Percentiles rank a stretch among this genome's conserved stretches.
phyloP scores from a whole-genome alignment of 202 grass and related monocot genomes.

The Schoenoplectus tabernaemontani region DNA sequence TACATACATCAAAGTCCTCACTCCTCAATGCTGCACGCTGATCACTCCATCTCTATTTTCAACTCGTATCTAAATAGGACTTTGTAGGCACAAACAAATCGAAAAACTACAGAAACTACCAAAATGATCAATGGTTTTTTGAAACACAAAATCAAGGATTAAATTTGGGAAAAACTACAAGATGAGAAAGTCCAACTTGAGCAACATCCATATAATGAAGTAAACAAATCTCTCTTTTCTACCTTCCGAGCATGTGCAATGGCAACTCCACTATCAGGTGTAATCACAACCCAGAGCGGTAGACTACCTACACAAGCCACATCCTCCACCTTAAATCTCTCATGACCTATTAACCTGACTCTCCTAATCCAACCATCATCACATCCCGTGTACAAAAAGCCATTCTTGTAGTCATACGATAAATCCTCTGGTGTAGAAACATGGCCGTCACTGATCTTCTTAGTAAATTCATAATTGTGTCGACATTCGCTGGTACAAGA shows the following conservation, averaged over 20 bases:
- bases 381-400: constrained; percentile 59
- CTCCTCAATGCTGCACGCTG: neutral
- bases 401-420: constrained; percentile 15
- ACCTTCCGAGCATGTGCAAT: constrained; percentile 55
- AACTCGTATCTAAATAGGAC: neutral
- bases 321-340: constrained; percentile 35
- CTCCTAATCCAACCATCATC: constrained; percentile 59
- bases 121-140: neutral
- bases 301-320: constrained; percentile 46
- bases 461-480: constrained; percentile 2
- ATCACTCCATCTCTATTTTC: neutral
- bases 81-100: neutral
- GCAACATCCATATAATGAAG: neutral
- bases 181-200: neutral
- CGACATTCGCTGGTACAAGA: neutral
- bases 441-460: neutral
- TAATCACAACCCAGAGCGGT: constrained; percentile 49
- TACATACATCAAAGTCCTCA: neutral
- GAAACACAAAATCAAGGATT: neutral
- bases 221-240: neutral
- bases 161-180: neutral
- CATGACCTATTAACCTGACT: constrained; percentile 30
- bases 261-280: constrained; percentile 31
- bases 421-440: constrained; percentile 6
- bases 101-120: neutral